Evolutionary conservation across 805 yeast genomes (phyloP), one percentile per base, ranked within the genome.

Genomic region (Saccharomycopsis microspora): DNA sequence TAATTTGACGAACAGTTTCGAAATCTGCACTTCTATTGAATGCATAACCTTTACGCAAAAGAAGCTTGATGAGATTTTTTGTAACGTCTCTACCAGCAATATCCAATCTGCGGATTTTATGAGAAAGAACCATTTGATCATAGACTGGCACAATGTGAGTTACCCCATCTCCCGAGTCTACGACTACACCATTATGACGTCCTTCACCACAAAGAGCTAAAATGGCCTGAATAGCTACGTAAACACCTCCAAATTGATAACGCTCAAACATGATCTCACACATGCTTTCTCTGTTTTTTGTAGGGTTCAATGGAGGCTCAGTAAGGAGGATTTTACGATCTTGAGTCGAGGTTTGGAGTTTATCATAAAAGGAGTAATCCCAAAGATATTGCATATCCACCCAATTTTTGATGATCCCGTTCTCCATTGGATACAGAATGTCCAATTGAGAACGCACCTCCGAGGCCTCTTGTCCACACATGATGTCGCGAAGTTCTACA

Each of bases 41-140:
- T 3, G 97, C 96, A 64, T 93, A 93, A 42, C 98, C 98, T 57
- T 97, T 81, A 67, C 97, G 86, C 54, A 94, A 76, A 58, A 93
- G 71, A 55, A 93, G 71, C 59, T 83, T 93, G 66, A 93, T 89
- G 66, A 93, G 73, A 65, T 93, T 87, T 60, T 96, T 78, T n/a
- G 98, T 93, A 43, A 93, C 97, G 61, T 93, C 98, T 64, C 98
- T 78, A 58, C 98, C 98, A 4, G 98, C 98, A 52, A 93, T 95
- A 64, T 93, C 96, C 58, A 93, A 71, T 63, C 98, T 80, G 60
- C 82, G 78, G 19, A 96, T 90, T 58, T 87, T 72, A 65, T 93
- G 97, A 64, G 86, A 90, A 62, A 93, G 75, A n/a, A 93, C 98
- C 40, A 86, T 95, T 4, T 94, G 82, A 67, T 93, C 97, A 64